A percentile compares a stretch with the other conserved stretches of the same genome.
Conservation (phyloP, 23 red algal species). For the Gracilaria vermiculophylla region DNA sequence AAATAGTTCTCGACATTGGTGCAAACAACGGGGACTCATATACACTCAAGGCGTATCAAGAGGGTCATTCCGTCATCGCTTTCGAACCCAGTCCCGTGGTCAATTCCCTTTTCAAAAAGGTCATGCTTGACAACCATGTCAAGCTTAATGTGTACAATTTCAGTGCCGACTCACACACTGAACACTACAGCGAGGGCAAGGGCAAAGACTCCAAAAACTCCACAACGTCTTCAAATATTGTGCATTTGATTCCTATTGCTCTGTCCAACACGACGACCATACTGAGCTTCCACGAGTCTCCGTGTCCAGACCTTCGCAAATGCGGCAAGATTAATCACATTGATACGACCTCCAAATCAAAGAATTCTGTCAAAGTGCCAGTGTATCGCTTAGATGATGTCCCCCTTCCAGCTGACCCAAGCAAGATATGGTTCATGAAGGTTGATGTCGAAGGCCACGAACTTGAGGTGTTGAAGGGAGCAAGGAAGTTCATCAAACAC, state of each 20-base stretch:
- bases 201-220: neutral
- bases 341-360: neutral
- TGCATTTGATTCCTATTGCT: conserved; percentile 29
- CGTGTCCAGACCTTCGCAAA: conserved; percentile 18
- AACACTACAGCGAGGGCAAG: neutral
- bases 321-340: conserved; percentile 54
- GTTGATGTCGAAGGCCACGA: conserved; percentile 55
- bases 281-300: conserved; percentile 16
- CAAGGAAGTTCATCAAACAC: conserved; percentile 11
- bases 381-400: conserved; percentile 45
- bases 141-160: neutral
- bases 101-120: conserved; percentile 4
- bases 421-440: conserved; percentile 52
- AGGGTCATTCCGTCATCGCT: conserved; percentile 41
- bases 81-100: conserved; percentile 41
- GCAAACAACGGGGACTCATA: conserved; percentile 59
- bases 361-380: conserved; percentile 15
- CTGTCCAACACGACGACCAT: conserved; percentile 23
- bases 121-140: conserved; percentile 24
- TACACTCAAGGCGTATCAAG: neutral
- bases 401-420: conserved; percentile 8
- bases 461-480: conserved; percentile 43
- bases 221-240: neutral
- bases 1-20: conserved; percentile 26
- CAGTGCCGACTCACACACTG: neutral